Conservation (phyloP, 1,139 yeast genomes). For the Candida sojae region DNA sequence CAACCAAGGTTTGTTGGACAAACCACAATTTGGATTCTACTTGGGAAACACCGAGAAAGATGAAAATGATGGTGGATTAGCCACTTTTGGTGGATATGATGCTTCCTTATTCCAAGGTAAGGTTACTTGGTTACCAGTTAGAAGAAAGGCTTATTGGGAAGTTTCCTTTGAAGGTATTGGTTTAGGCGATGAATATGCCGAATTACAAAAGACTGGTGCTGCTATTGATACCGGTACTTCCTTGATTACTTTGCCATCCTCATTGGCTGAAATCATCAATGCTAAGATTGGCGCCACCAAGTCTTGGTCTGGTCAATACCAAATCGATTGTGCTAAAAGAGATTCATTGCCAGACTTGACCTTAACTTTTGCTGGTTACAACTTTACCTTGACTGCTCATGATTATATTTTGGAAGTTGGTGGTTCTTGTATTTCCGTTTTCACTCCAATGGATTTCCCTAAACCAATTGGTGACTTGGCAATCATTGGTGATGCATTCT, state of each 20-base stretch:
- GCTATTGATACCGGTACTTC: constrained; percentile 99
- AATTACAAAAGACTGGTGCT: constrained; percentile 83
- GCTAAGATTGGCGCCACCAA: constrained; percentile 96
- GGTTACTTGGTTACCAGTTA: constrained; percentile 91
- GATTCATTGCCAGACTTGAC: constrained; percentile 87
- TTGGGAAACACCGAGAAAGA: constrained; percentile 77
- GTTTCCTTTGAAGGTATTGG: constrained; percentile 88
- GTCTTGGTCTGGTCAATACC: constrained; percentile 96
- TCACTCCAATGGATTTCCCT: constrained; percentile 97
- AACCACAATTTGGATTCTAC: constrained; percentile 84
- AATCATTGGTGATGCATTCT: constrained; percentile 94
- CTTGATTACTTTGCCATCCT: constrained; percentile 89
- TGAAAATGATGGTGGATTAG: constrained; percentile 76
- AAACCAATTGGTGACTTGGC: constrained; percentile 96
- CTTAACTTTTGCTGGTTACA: constrained; percentile 82
- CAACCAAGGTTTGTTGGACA: constrained; percentile 75
- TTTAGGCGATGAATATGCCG: constrained; percentile 88
- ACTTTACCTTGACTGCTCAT: constrained; percentile 82
- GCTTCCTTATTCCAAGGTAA: constrained; percentile 73
- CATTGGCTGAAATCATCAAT: constrained; percentile 91
- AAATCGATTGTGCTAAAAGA: constrained; percentile 84
- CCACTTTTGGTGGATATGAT: constrained; percentile 94
- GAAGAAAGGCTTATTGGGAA: constrained; percentile 99
- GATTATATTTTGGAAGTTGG: constrained; percentile 93
- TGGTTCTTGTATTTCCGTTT: constrained; percentile 93